phyloP scores from a whole-genome alignment of 305 asterid genomes.

The Stenogyne calaminthoides region DNA sequence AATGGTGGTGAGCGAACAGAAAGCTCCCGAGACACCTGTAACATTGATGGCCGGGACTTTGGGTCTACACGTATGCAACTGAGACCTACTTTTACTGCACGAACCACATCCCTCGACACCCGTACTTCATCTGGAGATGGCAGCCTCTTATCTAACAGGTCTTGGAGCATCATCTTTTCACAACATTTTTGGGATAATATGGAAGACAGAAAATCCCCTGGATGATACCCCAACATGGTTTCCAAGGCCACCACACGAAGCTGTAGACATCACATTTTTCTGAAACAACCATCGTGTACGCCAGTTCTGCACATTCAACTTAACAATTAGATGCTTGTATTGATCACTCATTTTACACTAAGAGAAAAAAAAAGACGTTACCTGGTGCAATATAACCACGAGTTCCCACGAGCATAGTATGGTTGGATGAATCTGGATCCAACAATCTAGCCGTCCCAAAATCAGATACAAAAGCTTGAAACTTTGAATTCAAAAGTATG shows the following conservation, averaged over 20 bases:
- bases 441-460: background rate
- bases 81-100: background rate
- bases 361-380: background rate
- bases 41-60: background rate
- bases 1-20: background rate
- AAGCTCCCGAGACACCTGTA: background rate
- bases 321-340: no score
- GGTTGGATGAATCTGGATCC: background rate
- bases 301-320: background rate
- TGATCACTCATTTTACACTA: no score
- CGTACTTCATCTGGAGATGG: background rate
- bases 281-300: slow-evolving; percentile 1
- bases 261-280: background rate
- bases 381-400: background rate
- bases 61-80: background rate
- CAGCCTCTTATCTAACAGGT: slow-evolving; percentile 19
- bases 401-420: background rate
- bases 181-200: background rate
- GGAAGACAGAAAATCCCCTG: background rate
- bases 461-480: background rate
- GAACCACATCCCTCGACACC: slow-evolving; percentile 2
- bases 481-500: background rate
- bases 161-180: background rate
- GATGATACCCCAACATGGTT: slow-evolving; percentile 10
- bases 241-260: slow-evolving; percentile 23